Base-by-base conservation (phyloP, 1,284 basidiomycete species). In the Microstroma glucosiphilum region DNA sequence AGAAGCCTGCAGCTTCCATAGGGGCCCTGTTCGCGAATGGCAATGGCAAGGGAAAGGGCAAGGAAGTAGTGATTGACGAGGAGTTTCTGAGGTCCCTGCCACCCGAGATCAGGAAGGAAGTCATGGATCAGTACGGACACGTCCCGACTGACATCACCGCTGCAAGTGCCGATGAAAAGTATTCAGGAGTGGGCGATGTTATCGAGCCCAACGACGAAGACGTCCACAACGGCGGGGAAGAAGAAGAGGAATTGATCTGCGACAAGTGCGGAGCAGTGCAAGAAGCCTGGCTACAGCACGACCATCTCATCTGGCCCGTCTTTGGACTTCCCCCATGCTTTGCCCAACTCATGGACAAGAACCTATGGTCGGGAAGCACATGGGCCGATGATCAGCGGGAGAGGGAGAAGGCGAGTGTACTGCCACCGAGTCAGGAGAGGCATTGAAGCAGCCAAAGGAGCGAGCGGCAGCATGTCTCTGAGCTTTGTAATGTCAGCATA, bases 201-300 rank as follows among this genome's bases (percentile, higher is more conserved):
- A 58, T 59, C 19, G 49, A 37, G 17, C 13, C 17, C 57, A 1
- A 30, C 19, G 0, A 55, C 51, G 1, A 23, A 40, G 26, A 19
- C 25, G 51, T 15, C 21, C 64, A 23, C 61, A 12, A 25, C 61
- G 51, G 21, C 60, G 26, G n/a, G 54, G 8, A 13, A 53, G n/a
- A 23, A 11, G 40, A 8, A 54, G 23, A 40, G 56, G 7, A n/a
- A 25, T 26, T 53, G 26, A 58, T 54, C 2, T 54, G 51, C 51
- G 30, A 12, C 19, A 25, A 43, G 26, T 54, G 37, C 55, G 46
- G 56, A 23, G 30, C 40, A 56, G 46, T 13, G 12, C 49, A 54
- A 54, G 51, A 58, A 26, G 60, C 69, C 0, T 75, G 68, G 68
- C 68, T 75, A 55, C 73, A 73, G 64, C 73, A 75, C 61, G 73